Conservation (phyloP, 169 alveolate species). For the Babesia ovata region DNA sequence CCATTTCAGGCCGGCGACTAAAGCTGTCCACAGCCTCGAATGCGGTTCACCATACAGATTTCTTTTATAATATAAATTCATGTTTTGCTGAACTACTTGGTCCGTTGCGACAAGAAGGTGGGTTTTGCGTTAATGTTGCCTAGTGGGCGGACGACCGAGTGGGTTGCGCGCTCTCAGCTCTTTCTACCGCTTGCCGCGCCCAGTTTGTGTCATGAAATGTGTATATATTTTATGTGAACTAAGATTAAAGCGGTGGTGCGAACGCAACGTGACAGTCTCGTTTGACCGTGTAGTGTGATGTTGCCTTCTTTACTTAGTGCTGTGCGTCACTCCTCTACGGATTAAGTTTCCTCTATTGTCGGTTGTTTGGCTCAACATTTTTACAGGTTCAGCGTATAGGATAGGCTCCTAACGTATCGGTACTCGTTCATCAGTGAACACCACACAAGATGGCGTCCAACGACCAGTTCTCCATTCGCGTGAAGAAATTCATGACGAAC, state of each 20-base stretch:
- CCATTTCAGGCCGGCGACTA: not conserved
- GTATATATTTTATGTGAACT: no score
- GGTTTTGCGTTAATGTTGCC: not conserved
- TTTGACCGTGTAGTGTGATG: not conserved
- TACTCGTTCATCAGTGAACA: not conserved
- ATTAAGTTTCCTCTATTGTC: not conserved
- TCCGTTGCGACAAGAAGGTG: not conserved
- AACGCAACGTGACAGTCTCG: no score
- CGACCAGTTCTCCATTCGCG: conserved; percentile 82
- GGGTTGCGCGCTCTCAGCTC: not conserved
- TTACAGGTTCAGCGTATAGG: not conserved
- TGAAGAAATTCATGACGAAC: conserved; percentile 85
- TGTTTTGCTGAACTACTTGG: not conserved
- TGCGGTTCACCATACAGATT: no score
- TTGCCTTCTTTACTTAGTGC: not conserved
- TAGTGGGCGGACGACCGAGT: not conserved
- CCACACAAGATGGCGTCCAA: conserved; percentile 55
- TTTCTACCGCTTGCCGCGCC: not conserved
- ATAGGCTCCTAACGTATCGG: not conserved
- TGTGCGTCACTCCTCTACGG: no score
- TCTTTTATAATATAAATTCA: no score
- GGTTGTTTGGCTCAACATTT: not conserved
- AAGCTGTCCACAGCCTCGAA: no score
- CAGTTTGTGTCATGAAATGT: no score
- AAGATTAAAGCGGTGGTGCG: no score